phyloP scores from a whole-genome alignment of 2,329 filamentous ascomycete species.

The Colletotrichum endophyticum region DNA sequence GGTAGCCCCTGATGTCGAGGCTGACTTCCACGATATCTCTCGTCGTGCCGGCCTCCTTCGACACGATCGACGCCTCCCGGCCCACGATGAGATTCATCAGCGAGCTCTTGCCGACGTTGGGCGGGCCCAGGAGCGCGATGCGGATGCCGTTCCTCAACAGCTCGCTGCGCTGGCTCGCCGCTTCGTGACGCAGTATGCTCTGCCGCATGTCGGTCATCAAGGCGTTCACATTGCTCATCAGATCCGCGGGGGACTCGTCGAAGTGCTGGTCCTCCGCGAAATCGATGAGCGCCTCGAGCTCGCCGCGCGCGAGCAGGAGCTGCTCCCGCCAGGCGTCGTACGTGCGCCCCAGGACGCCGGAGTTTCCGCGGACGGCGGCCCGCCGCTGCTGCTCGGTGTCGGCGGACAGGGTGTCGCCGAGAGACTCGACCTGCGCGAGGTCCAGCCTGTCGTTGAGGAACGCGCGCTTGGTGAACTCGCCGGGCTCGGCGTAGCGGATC shows the following conservation, averaged over 20 bases:
- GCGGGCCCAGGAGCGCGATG: constrained; percentile 86
- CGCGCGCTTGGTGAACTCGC: constrained; percentile 92
- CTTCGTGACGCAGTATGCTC: constrained; percentile 72
- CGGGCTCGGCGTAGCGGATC: constrained; percentile 90
- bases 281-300: constrained; percentile 94
- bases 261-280: constrained; percentile 98
- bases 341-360: constrained; percentile 69
- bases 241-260: constrained; percentile 78
- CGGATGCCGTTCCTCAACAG: constrained; percentile 84
- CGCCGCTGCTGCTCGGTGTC: constrained; percentile 93
- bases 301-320: constrained; percentile 81
- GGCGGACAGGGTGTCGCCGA: constrained; percentile 67
- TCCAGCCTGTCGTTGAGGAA: constrained; percentile 88
- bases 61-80: constrained; percentile 93
- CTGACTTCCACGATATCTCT: constrained; percentile 92
- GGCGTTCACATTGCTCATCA: constrained; percentile 71
- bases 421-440: constrained; percentile 79
- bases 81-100: constrained; percentile 90
- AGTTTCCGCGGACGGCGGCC: constrained; percentile 80
- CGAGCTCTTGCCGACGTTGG: constrained; percentile 95
- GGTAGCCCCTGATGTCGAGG: constrained; percentile 86
- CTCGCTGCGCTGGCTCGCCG: constrained; percentile 82
- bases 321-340: constrained; percentile 85
- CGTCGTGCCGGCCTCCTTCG: constrained; percentile 89
- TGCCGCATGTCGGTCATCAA: constrained; percentile 67